Base-by-base conservation (phyloP, 805 yeast species). In the Metschnikowia shivogae region DNA sequence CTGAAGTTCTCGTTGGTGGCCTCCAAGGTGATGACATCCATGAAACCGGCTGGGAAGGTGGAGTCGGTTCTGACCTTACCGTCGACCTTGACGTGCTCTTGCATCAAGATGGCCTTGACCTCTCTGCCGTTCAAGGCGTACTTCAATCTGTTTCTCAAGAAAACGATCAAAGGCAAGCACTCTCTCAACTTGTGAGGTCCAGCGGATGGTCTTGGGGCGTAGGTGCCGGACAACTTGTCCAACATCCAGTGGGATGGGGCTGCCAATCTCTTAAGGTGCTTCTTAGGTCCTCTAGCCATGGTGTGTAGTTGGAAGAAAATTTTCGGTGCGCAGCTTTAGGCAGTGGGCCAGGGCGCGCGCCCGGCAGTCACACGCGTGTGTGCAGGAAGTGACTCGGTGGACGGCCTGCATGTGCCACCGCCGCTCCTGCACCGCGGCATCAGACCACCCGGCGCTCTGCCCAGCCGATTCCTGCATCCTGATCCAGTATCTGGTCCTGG, bases 1-100 rank as follows among this genome's bases (percentile, higher is more conserved):
- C 99, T 90, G 89, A 92, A 92, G 92, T 92, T 85, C 81, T 60
- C 63, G 61, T 59, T 58, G 61, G 62, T 58, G 47, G 64, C 63
- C 54, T 59, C 64, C 56, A 59, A 55, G 53, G 62, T 37, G 59
- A 60, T 57, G 44, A 60, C 64, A 41, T 60, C 64, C 64, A 60
- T 60, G 63, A 60, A 60, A 54, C 64, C 64, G 42, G 64, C 61
- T 44, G 64, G 64, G 63, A 38, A 60, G 46, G 64, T 60, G 43
- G 64, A 48, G 61, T 60, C 64, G 34, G 64, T 60, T 60, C 64
- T 60, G 54, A 60, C 64, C 61, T 60, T 60, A 53, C 64, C 64
- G 54, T 60, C 64, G 46, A 60, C 64, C 61, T 60, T 58, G 57
- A 60, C 63, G 60, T 60, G 64, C 52, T 58, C 60, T 49, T 60